Evolutionary conservation across 1,284 basidiomycete species (phyloP), one percentile per base, ranked within the genome.

Genomic region (Cryptococcus maquisensis): DNA sequence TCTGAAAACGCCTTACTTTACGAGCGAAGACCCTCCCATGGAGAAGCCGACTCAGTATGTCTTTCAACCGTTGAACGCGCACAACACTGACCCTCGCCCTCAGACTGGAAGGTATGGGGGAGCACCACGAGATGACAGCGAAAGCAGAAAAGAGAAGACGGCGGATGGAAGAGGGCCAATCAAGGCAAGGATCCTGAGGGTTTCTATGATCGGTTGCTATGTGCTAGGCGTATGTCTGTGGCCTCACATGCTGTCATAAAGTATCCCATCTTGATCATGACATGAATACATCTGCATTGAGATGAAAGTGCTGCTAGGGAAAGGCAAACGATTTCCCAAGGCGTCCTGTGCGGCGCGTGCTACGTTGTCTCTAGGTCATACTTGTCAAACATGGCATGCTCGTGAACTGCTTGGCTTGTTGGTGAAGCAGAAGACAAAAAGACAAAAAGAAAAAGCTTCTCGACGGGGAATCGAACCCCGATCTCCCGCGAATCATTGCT

Each of bases 1-100:
- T 4, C 81, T 98, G 56, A 78, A 84, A 45, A 80, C 86, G 45
- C 78, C 84, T 1, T 98, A 97, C 78, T 98, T 98, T 74, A 82
- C 77, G 44, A 77, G 81, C 40, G 92, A 96, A 73, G 79, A 82
- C 35, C 95, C 95, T 1, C 64, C 71, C 36, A 81, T 91, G 49
- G 82, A 84, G 64, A 80, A 82, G 48, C 96, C 96, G 3, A 77
- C 82, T 36, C 86, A 88, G 91, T 93, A 72, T 54, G 88, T 81
- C 21, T 28, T 9, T 5, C 46, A n/a, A 15, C 47, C 32, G 38
- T 57, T 50, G 38, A 3, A 28, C 55, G 39, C 20, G 18, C 3
- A n/a, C 10, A 16, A 5, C 40, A 21, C 0, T 35, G n/a, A 12
- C 20, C 23, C 20, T 23, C 28, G 37, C 45, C 46, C 21, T 26